A percentile compares a stretch with the other conserved stretches of the same genome.
These are phyloP conservation scores for Mortierella alpina DNA, from an alignment of 192 early-diverging fungal genomes.

Conservation along the genomic window DNA sequence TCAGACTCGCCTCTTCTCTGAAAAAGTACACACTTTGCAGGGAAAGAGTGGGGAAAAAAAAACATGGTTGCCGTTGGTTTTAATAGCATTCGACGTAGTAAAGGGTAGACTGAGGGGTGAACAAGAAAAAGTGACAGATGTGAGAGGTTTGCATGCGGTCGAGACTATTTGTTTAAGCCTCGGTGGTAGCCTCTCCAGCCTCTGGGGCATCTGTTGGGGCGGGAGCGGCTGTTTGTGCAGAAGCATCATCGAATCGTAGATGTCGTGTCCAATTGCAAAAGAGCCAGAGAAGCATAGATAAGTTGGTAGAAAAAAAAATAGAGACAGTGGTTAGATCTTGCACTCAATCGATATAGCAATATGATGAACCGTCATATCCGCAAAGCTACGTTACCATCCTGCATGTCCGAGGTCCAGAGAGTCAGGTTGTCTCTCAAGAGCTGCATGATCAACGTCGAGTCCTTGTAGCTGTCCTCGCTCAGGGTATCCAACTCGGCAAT, in stretches of 20 bases:
- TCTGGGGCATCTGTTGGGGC: background rate
- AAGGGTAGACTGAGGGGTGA: background rate
- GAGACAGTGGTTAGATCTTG: background rate
- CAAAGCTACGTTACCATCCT: slow-evolving; percentile 70
- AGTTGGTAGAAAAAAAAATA: background rate
- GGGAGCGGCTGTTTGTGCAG: background rate
- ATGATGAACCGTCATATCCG: background rate
- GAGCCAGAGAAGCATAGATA: background rate
- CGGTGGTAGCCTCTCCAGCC: background rate
- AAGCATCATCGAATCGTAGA: background rate
- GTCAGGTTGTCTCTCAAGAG: slow-evolving; percentile 96
- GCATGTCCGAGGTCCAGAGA: slow-evolving; percentile 97
- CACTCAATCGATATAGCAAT: background rate
- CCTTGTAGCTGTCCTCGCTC: slow-evolving; percentile 96
- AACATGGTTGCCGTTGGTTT: background rate
- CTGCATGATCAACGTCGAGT: slow-evolving; percentile 98
- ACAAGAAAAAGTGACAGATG: background rate
- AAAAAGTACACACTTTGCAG: background rate
- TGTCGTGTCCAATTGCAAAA: background rate
- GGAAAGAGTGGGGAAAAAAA: background rate
- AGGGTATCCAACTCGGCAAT: slow-evolving; percentile 95
- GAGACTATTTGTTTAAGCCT: slow-evolving; percentile 4
- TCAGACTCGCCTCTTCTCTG: background rate
- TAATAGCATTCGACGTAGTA: slow-evolving; percentile 4
- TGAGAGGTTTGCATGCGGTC: background rate